Base-by-base conservation (phyloP, 2,329 filamentous ascomycete genomes). In the Lachnellula suecica region DNA sequence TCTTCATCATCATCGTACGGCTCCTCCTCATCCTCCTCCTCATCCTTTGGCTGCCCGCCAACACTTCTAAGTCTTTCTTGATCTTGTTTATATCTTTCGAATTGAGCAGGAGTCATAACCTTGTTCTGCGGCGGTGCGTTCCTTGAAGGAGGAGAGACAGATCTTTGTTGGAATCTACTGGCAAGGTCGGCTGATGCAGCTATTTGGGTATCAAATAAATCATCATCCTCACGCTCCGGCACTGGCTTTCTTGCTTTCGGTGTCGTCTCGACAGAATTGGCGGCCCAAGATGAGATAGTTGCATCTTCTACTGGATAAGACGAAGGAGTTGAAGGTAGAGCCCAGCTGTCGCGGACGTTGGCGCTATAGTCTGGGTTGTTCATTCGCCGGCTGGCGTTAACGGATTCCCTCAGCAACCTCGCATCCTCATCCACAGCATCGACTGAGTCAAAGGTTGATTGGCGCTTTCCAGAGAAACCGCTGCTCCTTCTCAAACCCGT, bases 41-140 rank as follows among this genome's bases (percentile, higher is more conserved):
- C 79, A 31, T 80, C 79, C 15, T 52, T 72, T 61, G 66, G 63
- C 67, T 67, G 24, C 64, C 72, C 61, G 72, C 71, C 56, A 70
- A 77, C 34, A 76, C 76, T 50, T 79, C 60, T 62, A 19, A 66
- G 76, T n/a, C 83, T 78, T 59, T 85, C 85, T 64, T 89, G 86
- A 65, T 94, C 87, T 63, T 86, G 80, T 56, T 85, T 82, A 63
- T 92, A 93, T 59, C 81, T 81, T 67, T 96, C 91, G 61, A 95
- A 96, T 67, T 96, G 84, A 10, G 86, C 89, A 1, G 88, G 88
- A 2, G 91, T 96, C 89, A 96, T 96, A 57, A 94, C 87, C 70
- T 94, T 94, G 67, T 82, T 87, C 19, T 76, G 74, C 8, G 78
- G 70, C 2, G 74, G 45, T n/a, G 42, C 37, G n/a, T 49, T 46